A percentile compares a stretch with the other conserved stretches of the same genome.
These are phyloP conservation scores for Paratinospora sagittata DNA, from an alignment of 164 flowering plant species.

Conservation along the genomic window DNA sequence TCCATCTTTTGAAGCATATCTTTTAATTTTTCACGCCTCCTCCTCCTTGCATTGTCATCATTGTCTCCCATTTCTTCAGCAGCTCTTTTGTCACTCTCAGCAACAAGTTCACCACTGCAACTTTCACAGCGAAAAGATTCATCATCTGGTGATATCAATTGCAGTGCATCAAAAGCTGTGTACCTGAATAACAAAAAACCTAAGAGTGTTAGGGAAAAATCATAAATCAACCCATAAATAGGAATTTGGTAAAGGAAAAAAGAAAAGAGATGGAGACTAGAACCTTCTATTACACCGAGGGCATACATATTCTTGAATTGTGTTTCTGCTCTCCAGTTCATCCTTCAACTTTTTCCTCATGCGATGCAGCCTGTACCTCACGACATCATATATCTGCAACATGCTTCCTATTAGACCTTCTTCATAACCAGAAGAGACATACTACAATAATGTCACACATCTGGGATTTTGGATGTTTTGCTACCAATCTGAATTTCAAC, in stretches of 20 bases:
- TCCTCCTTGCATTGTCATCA: constrained; percentile 85
- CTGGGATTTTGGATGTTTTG: background rate
- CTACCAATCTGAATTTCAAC: background rate
- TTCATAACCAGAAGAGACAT: background rate
- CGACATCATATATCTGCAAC: constrained; percentile 88
- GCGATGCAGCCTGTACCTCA: constrained; percentile 85
- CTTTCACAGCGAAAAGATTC: constrained; percentile 86
- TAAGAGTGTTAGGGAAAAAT: background rate
- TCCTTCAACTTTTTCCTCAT: constrained; percentile 92
- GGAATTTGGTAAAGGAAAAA: background rate
- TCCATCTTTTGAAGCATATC: constrained; percentile 84
- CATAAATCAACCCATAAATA: background rate
- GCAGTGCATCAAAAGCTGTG: constrained; percentile 81
- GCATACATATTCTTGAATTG: constrained; percentile 89
- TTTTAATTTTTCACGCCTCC: constrained; percentile 73
- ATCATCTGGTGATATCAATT: constrained; percentile 57
- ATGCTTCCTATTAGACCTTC: constrained; percentile 10
- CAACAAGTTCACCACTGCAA: constrained; percentile 82
- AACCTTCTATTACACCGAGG: constrained; percentile 79
- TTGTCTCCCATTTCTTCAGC: constrained; percentile 84
- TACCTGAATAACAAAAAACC: constrained; percentile 42
- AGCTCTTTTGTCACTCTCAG: constrained; percentile 85
- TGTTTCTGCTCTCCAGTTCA: constrained; percentile 82
- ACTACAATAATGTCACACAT: background rate
- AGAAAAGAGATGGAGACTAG: background rate